Evolutionary conservation across 345 rosid genomes (phyloP).

Genomic region (Ceriops zippeliana): DNA sequence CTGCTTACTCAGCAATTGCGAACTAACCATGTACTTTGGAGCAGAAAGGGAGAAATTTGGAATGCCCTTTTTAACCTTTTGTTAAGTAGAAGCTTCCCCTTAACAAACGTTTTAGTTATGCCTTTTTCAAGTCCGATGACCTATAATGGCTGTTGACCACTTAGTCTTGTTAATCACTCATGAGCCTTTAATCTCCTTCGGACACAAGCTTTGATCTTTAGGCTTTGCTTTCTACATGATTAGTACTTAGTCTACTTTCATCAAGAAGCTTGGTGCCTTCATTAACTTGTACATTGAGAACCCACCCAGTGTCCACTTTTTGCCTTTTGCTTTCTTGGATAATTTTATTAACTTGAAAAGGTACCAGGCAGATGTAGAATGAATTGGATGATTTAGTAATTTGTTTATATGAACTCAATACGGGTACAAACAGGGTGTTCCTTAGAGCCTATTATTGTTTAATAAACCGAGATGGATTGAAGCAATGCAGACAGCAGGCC

Average conservation of each 20-base stretch:
- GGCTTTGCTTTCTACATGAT: slow-evolving; percentile 15
- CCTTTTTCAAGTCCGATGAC: slow-evolving; percentile 12
- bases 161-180: slow-evolving; percentile 25
- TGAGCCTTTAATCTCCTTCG: slow-evolving; percentile 3
- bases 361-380: not conserved
- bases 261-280: slow-evolving; percentile 22
- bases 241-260: slow-evolving; percentile 9
- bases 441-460: not conserved
- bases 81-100: slow-evolving; percentile 44
- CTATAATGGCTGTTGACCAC: slow-evolving; percentile 17
- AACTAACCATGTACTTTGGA: slow-evolving; percentile 8
- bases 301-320: slow-evolving; percentile 2
- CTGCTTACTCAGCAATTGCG: slow-evolving; percentile 4
- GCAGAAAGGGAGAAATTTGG: not conserved
- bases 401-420: not conserved
- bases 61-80: slow-evolving; percentile 30
- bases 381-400: not conserved
- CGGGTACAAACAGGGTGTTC: not conserved
- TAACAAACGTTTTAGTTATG: slow-evolving; percentile 23
- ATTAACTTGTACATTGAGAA: slow-evolving; percentile 1
- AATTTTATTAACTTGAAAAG: not conserved
- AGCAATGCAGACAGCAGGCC: slow-evolving; percentile 28
- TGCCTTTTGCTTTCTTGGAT: slow-evolving; percentile 1
- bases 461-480: slow-evolving; percentile 7
- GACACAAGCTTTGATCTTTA: slow-evolving; percentile 6